Evolutionary conservation across 148 eudicot genomes (phyloP), one percentile per base, ranked within the genome.

Genomic region (Rhododendron ovatum): DNA sequence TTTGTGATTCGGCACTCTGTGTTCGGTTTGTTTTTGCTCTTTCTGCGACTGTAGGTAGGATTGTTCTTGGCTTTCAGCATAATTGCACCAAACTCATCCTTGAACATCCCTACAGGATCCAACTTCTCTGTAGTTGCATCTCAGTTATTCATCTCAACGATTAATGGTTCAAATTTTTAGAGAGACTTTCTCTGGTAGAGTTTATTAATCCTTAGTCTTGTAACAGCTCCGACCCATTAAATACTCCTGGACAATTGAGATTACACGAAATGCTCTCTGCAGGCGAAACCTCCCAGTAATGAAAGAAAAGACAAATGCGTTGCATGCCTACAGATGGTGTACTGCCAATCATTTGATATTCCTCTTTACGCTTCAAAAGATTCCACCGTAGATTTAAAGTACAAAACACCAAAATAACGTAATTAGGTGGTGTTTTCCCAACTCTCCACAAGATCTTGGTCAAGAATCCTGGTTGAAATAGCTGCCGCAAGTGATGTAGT

Each of bases 401-500:
- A 17, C 26, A 18, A 76, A 39, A 37, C 41, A 17, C 3, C 3
- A 18, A 39, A 15, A 78, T 7, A 26, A 26, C 12, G 35, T n/a
- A 59, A 45, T 26, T 22, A 65, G 28, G 28, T 0, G 28, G n/a
- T 2, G 84, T 82, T 83, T 45, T 83, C 78, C 78, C 76, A 83
- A 45, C 7, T 28, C 7, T 83, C 85, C 15, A 22, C 4, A 7
- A 45, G 85, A 82, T 85, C 83, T 15, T 18, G 35, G 55, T 88
- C 89, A 63, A 84, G 59, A 83, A 92, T 84, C 69, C 88, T 81
- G 28, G 90, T 90, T 0, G 92, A 90, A 82, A 92, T 91, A 35
- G 95, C 98, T 7, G 95, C 91, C 2, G 95, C 96, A 22, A 95
- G 84, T 7, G 95, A 93, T 2, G 91, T 86, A 7, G 96, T 91